Base-by-base conservation (phyloP, 2,329 filamentous ascomycete species). In the Colletotrichum endophyticum region DNA sequence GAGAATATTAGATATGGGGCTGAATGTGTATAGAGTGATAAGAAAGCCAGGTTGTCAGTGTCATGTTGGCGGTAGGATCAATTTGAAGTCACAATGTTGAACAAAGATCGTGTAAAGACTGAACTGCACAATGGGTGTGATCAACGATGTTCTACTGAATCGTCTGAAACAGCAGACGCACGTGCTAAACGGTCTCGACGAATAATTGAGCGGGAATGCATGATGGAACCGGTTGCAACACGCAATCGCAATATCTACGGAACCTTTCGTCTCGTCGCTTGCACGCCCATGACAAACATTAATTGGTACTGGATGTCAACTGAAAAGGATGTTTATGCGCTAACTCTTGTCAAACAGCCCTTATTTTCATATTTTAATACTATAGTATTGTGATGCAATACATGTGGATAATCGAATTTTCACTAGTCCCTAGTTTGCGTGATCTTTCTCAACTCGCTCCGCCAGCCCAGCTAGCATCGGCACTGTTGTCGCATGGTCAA, bases 401-500 rank as follows among this genome's bases (percentile, higher is more conserved):
- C 16, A n/a, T 11, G 36, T 5, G 8, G 2, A n/a, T 44, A 6
- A 1, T 44, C 36, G 16, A 44, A 44, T 19, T 44, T n/a, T 44
- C 8, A 44, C 36, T 44, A 44, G 16, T 44, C 16, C 16, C 36
- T 44, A 44, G 4, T 53, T 22, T 25, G 7, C n/a, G 22, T 53
- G 44, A 8, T 53, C 44, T n/a, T 53, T 53, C n/a, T 53, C 44
- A 13, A 53, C 44, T 7, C 44, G 44, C n/a, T 53, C 44, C n/a
- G 44, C 44, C 44, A 53, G 44, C 44, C 44, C 44, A 53, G 44
- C 44, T 22, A 53, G n/a, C 44, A 53, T 53, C 44, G 44, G 44
- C n/a, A 13, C 44, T 22, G 44, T 53, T 1, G 44, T 53, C n/a
- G 44, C 44, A 13, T 53, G 44, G 2, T 53, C 44, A n/a, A 53